Evolutionary conservation across 2,329 filamentous ascomycete genomes (phyloP), one percentile per base, ranked within the genome.

Genomic region (Microcyclosporella mali): DNA sequence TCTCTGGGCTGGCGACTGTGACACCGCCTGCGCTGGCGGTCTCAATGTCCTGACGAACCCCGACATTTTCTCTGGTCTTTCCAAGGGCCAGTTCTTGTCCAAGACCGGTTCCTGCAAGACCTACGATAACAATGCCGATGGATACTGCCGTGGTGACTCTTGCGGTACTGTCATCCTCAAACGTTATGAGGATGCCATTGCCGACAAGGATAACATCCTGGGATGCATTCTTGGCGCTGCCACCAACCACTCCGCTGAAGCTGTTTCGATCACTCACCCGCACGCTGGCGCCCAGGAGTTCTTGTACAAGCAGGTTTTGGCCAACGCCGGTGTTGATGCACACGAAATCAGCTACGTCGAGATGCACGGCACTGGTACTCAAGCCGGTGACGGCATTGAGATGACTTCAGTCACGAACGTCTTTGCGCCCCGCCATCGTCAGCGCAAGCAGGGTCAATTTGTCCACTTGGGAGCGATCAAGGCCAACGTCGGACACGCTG

Each of bases 301-400:
- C 36, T 68, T 92, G 9, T 90, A 84, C 56, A 76, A 77, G 43
- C 72, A 78, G 30, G 80, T 92, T 19, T 71, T 92, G 1, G 76
- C 82, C 36, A 77, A 85, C 33, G 82, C 85, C 32, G 82, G 83
- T 45, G 75, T 92, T 16, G 81, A 89, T 56, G 83, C 86, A 1
- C 74, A 80, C 38, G 84, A 89, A 50, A 75, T 94, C 37, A 81
- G 81, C 63, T 94, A 90, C 57, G 81, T 94, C 7, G 88, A 94
- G 66, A 88, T 92, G 81, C 87, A 94, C 62, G 88, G 85, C 11
- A 94, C 88, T 2, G 88, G 88, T 25, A 94, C 86, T 0, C 85
- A 92, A 63, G 86, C 84, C 25, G 88, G 85, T 47, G 88, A 94
- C 58, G 81, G 80, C 6, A 84, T 80, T 3, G 88, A 95, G 62